A percentile compares a stretch with the other conserved stretches of the same genome.
Conservation (phyloP, 225 moss, liverwort and hornwort species). For the Lunularia cruciata region DNA sequence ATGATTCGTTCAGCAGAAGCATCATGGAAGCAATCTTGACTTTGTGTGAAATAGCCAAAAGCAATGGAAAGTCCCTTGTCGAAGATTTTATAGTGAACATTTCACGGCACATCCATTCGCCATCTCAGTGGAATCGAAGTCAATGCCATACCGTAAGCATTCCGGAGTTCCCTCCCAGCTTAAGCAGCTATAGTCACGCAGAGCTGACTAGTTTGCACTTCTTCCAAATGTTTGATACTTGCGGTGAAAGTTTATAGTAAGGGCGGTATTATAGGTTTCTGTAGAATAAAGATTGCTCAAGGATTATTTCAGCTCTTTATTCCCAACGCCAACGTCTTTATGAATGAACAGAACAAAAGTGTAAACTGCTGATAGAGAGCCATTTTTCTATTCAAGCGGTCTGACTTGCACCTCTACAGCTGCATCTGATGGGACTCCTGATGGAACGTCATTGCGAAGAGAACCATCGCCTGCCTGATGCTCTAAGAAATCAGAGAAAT, state of each 20-base stretch:
- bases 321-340: too few relatives aligned
- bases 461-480: slow-evolving; percentile 46
- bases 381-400: too few relatives aligned
- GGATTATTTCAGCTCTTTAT: not conserved
- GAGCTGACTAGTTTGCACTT: not conserved
- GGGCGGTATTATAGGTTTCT: too few relatives aligned
- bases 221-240: too few relatives aligned
- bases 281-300: too few relatives aligned
- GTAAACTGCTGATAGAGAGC: too few relatives aligned
- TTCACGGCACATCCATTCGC: slow-evolving; percentile 49
- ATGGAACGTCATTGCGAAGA: slow-evolving; percentile 66
- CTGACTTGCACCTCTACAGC: slow-evolving; percentile 33
- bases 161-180: not conserved
- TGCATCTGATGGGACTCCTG: slow-evolving; percentile 66
- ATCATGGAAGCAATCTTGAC: slow-evolving; percentile 51
- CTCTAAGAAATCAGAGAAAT: slow-evolving; percentile 50
- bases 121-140: slow-evolving; percentile 50
- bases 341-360: too few relatives aligned
- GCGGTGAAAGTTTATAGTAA: too few relatives aligned
- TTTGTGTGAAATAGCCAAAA: slow-evolving; percentile 45
- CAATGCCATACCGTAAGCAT: slow-evolving; percentile 62
- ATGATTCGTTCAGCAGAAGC: slow-evolving; percentile 43
- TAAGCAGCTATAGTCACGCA: not conserved
- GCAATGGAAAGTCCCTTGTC: slow-evolving; percentile 43
- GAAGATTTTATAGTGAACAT: slow-evolving; percentile 60